phyloP scores from a whole-genome alignment of 768 basidiomycete genomes.

The Suillus ampliporus region DNA sequence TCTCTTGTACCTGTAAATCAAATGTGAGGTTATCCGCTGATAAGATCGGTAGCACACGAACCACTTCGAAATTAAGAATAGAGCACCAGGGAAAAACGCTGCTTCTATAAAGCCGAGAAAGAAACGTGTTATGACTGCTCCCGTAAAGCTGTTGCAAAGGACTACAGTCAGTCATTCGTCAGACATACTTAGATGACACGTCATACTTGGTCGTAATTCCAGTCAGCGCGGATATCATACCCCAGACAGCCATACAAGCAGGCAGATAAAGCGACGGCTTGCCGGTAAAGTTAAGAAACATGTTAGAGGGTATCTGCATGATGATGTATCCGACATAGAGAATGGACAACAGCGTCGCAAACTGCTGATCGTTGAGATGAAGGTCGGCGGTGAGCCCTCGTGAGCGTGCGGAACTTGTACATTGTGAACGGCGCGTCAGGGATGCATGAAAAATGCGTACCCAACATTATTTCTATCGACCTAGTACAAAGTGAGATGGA shows the following conservation, averaged over 20 bases:
- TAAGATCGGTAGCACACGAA: conserved; percentile 35
- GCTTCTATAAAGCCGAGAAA: conserved; percentile 60
- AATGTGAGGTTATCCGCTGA: conserved; percentile 28
- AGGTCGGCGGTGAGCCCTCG: conserved; percentile 72
- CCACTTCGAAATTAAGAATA: conserved; percentile 44
- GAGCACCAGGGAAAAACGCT: conserved; percentile 51
- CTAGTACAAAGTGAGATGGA: conserved; percentile 31
- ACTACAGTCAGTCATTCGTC: neutral
- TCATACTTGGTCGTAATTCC: conserved; percentile 38
- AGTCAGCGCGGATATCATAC: conserved; percentile 58
- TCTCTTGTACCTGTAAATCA: conserved; percentile 46
- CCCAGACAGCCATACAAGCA: conserved; percentile 73
- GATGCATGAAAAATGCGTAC: conserved; percentile 40
- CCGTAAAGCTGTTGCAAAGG: conserved; percentile 41
- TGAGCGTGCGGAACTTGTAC: conserved; percentile 65
- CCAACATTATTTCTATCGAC: conserved; percentile 75
- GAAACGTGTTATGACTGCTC: conserved; percentile 53
- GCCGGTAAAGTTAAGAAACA: conserved; percentile 71
- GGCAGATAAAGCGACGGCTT: conserved; percentile 72
- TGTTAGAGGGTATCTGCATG: conserved; percentile 64
- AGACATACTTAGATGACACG: neutral
- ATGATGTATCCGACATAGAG: conserved; percentile 63
- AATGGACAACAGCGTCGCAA: conserved; percentile 70
- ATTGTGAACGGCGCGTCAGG: neutral
- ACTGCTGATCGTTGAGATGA: conserved; percentile 62